These are phyloP conservation scores for Fusarium avenaceum DNA, from an alignment of 2,329 filamentous ascomycete genomes.

Conservation along the genomic window DNA sequence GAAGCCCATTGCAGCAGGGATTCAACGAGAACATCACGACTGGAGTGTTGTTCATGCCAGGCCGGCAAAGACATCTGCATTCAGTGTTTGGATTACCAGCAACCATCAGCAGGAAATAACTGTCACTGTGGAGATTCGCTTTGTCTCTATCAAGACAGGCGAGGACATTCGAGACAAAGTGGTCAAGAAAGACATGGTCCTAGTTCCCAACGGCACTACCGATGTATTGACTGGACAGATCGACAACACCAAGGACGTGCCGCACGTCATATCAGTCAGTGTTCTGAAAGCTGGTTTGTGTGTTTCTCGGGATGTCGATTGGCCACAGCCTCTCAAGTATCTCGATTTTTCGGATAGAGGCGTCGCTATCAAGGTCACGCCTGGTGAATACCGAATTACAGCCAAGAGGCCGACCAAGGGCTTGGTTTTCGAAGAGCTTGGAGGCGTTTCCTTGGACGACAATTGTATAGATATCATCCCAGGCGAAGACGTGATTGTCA, in stretches of 20 bases:
- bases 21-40: slow-evolving; percentile 8
- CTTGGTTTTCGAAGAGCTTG: neutral
- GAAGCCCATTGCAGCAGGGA: slow-evolving; percentile 1
- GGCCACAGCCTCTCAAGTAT: neutral
- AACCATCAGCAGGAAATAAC: neutral
- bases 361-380: neutral
- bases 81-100: neutral
- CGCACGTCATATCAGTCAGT: neutral
- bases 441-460: neutral
- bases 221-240: neutral
- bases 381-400: neutral
- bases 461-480: neutral
- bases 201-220: neutral
- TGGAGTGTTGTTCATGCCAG: slow-evolving; percentile 18
- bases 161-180: neutral
- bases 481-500: neutral
- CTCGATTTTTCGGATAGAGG: neutral
- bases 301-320: neutral
- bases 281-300: neutral
- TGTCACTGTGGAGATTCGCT: slow-evolving; percentile 6
- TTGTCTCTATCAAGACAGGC: slow-evolving; percentile 6
- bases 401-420: neutral
- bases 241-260: neutral
- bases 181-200: neutral
- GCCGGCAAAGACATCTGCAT: slow-evolving; percentile 2